phyloP scores from a whole-genome alignment of 371 early-diverging fungal genomes.

The Globomyces sp. region DNA sequence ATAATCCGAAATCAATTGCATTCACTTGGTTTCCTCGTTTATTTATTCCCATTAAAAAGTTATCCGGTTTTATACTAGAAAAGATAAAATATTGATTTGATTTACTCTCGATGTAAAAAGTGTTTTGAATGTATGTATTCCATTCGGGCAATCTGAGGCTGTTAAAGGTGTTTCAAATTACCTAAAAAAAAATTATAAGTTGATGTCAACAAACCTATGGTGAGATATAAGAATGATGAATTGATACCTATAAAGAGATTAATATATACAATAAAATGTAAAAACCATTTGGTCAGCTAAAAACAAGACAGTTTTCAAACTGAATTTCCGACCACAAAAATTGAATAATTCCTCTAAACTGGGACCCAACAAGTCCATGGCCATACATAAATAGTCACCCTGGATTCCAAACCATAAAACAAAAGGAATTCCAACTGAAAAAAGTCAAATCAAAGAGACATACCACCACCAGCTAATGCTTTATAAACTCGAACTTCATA shows the following conservation, averaged over 20 bases:
- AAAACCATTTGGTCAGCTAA: constrained; percentile 97
- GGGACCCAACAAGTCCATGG: constrained; percentile 99
- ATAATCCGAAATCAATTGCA: constrained; percentile 99
- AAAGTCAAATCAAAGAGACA: neutral
- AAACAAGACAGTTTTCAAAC: constrained; percentile 96
- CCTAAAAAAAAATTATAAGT: no score
- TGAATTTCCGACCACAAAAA: constrained; percentile 96
- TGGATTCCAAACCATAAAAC: constrained; percentile 93
- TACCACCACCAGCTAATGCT: constrained; percentile 84
- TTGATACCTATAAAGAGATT: neutral
- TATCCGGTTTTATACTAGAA: constrained; percentile 83
- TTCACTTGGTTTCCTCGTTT: constrained; percentile 95
- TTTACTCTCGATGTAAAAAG: constrained; percentile 64
- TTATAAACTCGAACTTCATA: constrained; percentile 97
- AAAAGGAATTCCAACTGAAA: constrained; percentile 88
- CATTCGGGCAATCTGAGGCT: constrained; percentile 80
- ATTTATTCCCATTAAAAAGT: constrained; percentile 98
- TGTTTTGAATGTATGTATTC: constrained; percentile 96
- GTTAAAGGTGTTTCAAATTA: neutral
- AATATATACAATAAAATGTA: constrained; percentile 15
- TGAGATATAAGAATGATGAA: no score
- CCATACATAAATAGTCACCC: constrained; percentile 94
- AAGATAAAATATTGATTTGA: no score
- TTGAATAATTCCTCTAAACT: constrained; percentile 98
- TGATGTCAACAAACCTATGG: no score